Evolutionary conservation across 495 filamentous ascomycete genomes (phyloP).

Genomic region (Cercophora samala): DNA sequence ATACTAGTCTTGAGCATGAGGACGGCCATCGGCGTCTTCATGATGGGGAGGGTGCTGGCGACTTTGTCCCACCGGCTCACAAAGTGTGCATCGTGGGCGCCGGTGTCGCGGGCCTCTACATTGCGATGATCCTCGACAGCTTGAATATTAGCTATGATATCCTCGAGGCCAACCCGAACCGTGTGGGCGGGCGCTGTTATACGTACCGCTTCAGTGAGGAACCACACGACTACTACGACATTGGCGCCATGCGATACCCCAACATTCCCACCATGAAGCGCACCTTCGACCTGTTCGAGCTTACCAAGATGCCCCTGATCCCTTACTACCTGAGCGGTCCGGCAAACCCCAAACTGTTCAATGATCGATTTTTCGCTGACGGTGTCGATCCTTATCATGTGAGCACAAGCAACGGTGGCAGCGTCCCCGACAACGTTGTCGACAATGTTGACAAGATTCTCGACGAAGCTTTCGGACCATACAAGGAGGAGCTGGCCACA

Average conservation of each 20-base stretch:
- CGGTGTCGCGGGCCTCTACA: not conserved
- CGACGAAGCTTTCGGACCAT: not conserved
- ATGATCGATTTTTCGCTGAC: not conserved
- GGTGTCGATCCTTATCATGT: not conserved
- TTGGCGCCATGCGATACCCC: constrained; percentile 45
- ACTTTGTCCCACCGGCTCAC: not conserved
- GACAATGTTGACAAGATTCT: not conserved
- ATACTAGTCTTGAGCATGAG: too few relatives aligned
- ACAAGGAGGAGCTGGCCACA: not conserved
- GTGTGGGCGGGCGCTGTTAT: constrained; percentile 33
- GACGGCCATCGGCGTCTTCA: not conserved
- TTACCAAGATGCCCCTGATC: constrained; percentile 2
- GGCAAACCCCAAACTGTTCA: not conserved
- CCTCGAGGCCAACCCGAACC: constrained; percentile 26
- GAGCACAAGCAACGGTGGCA: not conserved
- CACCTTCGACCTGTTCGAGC: constrained; percentile 14
- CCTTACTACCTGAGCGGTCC: not conserved
- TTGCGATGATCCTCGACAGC: not conserved
- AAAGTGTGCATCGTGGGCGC: constrained; percentile 6
- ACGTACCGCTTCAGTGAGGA: constrained; percentile 32
- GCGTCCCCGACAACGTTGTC: constrained; percentile 5
- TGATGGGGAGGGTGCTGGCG: not conserved
- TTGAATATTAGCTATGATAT: constrained; percentile 23
- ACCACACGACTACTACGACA: constrained; percentile 44
- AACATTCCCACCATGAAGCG: constrained; percentile 28